Base-by-base conservation (phyloP, 1,139 yeast species). In the Pichia sp. region DNA sequence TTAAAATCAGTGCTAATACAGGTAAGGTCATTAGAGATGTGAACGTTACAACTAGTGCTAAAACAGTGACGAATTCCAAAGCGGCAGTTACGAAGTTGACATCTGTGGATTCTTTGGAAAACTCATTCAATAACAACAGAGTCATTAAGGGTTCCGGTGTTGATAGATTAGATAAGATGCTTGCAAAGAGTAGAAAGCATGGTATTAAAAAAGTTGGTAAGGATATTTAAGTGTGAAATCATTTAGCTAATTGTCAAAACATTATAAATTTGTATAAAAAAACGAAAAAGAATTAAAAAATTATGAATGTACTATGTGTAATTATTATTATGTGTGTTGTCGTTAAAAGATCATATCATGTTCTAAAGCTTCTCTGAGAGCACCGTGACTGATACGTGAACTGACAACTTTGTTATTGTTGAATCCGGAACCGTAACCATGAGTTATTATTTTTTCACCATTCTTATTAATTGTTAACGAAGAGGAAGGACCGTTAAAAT, bases 391-490 rank as follows among this genome's bases (percentile, higher is more conserved):
- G 14, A 72, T 61, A 46, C 67, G 58, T 17, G 72, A 61, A 38
- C 66, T 68, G 15, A 77, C 47, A n/a, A 70, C 71, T 15, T 72
- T 74, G 40, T 67, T 69, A 36, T 66, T 69, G 35, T 66, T 69
- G 52, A 73, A 67, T 8, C 65, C 60, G 1, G 76, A 69, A 4
- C 69, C 66, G 36, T 66, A 66, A 0, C 79, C 79, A 57, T 76
- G 79, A 31, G 67, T 63, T 12, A 75, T 61, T 8, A 68, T 65
- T 45, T 63, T 68, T 5, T 76, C 70, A 18, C 75, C 72, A 51
- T 76, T 73, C 4, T 75, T 74, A 1, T 78, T 77, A n/a, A 79
- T 69, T 2, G 69, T 69, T 45, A 79, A 56, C 2, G 46, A 44
- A 12, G 53, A 50, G 8, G 53, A 47, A 4, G 51, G 42, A 3